Evolutionary conservation across 371 early-diverging fungal genomes (phyloP), one percentile per base, ranked within the genome.

Genomic region (Coemansia sp.): DNA sequence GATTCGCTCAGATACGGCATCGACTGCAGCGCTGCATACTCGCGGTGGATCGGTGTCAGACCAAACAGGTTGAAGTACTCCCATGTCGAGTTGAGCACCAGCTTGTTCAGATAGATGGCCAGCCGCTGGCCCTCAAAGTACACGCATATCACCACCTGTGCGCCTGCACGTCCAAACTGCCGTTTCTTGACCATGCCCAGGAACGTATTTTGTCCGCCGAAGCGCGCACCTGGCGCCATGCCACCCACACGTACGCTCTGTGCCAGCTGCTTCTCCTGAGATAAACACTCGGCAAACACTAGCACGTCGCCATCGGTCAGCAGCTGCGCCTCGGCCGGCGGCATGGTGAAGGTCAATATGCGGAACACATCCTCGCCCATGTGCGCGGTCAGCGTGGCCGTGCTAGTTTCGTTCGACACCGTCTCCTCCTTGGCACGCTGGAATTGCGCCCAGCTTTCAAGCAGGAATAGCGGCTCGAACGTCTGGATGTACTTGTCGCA

Each of bases 381-480:
- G 0, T 86, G 85, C 14, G 83, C 82, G 40, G 80, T 70, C 0
- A 85, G 70, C 2, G 4, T 82, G 55, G 49, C 83, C 75, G 42
- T 85, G 65, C 5, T 79, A 65, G 60, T 82, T 78, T 4, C 81
- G 59, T 36, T 86, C 76, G 10, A 63, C 48, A 2, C 77, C 59
- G 77, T 70, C 49, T 88, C 86, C 54, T 92, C 92, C 40, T 85
- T 84, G 1, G 90, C 81, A 9, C 89, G 83, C 60, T 85, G 70
- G 32, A 95, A 67, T 62, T 92, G 92, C 65, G 86, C 82, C 94
- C 94, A 94, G 50, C 88, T 84, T 74, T 97, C 98, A 7, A 93
- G 69, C 14, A 94, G 61, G 45, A 94, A 56, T 45, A 97, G 67
- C 0, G 95, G 95, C 71, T 94, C 93, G 67, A 95, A 91, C 1